Percentiles rank a stretch among this genome's conserved stretches.
These are phyloP conservation scores for Filosporella fistucella DNA, from an alignment of 495 filamentous ascomycete species.

Conservation along the genomic window DNA sequence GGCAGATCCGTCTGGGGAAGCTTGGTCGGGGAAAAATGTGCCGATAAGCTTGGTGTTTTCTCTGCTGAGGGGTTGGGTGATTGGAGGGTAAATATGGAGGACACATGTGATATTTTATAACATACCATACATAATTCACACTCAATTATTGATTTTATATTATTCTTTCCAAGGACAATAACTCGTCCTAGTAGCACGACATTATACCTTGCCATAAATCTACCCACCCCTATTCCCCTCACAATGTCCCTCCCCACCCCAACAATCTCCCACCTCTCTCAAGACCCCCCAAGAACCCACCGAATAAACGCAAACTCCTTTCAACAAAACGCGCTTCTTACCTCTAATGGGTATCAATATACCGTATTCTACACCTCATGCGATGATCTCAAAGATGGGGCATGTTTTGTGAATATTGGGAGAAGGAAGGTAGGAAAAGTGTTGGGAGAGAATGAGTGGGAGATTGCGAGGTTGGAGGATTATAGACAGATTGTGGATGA, in stretches of 20 bases:
- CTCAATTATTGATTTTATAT: too few relatives aligned
- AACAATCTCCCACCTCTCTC: constrained; percentile 14
- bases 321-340: constrained; percentile 28
- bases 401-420: constrained; percentile 12
- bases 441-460: constrained; percentile 13
- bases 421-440: constrained; percentile 10
- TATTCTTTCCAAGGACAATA: too few relatives aligned
- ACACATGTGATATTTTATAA: too few relatives aligned
- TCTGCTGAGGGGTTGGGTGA: too few relatives aligned
- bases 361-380: constrained; percentile 30
- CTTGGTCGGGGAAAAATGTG: too few relatives aligned
- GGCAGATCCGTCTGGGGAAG: too few relatives aligned
- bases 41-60: too few relatives aligned
- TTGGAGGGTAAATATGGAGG: too few relatives aligned
- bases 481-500: constrained; percentile 30
- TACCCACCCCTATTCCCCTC: background rate
- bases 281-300: constrained; percentile 25
- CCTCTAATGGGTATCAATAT: constrained; percentile 29
- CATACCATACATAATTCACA: too few relatives aligned
- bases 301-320: constrained; percentile 29
- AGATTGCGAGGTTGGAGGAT: constrained; percentile 26
- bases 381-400: constrained; percentile 14
- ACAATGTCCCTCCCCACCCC: constrained; percentile 8
- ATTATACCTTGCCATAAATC: too few relatives aligned
- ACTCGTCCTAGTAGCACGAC: too few relatives aligned